Evolutionary conservation across 257 asterid species (phyloP).

Genomic region (Catharanthus roseus): DNA sequence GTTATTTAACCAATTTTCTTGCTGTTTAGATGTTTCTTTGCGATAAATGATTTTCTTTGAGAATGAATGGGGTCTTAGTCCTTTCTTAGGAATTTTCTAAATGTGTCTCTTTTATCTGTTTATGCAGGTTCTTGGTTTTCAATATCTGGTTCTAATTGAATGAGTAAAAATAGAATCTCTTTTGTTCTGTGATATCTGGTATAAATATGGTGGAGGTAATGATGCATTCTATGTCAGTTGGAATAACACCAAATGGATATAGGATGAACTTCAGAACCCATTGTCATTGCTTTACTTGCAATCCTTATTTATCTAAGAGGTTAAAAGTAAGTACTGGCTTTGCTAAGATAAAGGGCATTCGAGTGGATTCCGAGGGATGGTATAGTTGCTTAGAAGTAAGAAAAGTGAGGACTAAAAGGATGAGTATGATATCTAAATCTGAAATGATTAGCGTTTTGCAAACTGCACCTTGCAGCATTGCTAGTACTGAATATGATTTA

Average conservation of each 20-base stretch:
- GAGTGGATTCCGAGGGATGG: constrained; percentile 13
- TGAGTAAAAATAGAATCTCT: neutral
- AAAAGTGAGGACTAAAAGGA: constrained; percentile 11
- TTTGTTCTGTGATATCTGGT: constrained; percentile 6
- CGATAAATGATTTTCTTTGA: too few relatives aligned
- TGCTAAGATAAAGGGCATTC: constrained; percentile 20
- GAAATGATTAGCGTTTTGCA: constrained; percentile 4
- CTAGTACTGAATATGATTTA: constrained; percentile 33
- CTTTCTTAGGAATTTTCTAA: neutral
- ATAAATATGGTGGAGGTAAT: constrained; percentile 16
- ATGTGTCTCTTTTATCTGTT: neutral
- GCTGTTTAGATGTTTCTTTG: neutral
- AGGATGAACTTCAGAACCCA: constrained; percentile 15
- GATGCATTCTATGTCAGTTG: constrained; percentile 8
- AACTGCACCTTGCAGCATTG: constrained; percentile 23
- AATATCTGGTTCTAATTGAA: neutral
- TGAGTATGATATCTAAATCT: constrained; percentile 7
- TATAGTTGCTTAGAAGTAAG: constrained; percentile 11
- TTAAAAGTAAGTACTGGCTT: constrained; percentile 13
- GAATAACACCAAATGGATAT: constrained; percentile 6
- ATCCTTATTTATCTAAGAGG: constrained; percentile 21
- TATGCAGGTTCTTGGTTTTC: constrained; percentile 5
- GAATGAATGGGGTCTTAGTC: neutral
- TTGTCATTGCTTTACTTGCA: constrained; percentile 20
- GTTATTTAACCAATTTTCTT: neutral